Evolutionary conservation across 2,329 filamentous ascomycete species (phyloP).

Genomic region (Aaosphaeria pasadenensis): DNA sequence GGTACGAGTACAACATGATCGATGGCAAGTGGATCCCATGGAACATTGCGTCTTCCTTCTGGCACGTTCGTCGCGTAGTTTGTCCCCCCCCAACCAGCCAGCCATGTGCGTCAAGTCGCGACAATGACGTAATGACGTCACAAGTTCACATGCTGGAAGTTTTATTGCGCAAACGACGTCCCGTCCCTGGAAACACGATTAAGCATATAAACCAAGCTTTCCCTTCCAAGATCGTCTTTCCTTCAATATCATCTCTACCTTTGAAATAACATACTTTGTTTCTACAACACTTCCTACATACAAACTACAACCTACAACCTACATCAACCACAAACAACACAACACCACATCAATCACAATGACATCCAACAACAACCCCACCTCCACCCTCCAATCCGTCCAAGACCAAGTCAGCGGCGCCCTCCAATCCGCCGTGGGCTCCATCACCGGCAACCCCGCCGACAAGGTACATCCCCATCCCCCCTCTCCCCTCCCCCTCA

Average conservation of each 20-base stretch:
- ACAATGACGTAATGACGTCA: too few relatives aligned
- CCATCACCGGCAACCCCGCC: constrained; percentile 67
- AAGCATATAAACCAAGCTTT: too few relatives aligned
- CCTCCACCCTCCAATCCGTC: constrained; percentile 73
- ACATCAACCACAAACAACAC: constrained; percentile 1
- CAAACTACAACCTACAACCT: not conserved
- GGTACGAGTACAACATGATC: too few relatives aligned
- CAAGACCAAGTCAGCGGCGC: constrained; percentile 66
- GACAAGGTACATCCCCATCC: constrained; percentile 53
- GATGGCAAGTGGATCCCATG: too few relatives aligned
- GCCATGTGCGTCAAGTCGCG: too few relatives aligned
- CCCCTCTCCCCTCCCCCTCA: constrained; percentile 1
- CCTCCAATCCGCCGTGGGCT: constrained; percentile 69
- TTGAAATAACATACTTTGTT: not conserved
- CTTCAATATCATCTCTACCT: not conserved
- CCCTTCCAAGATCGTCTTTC: not conserved
- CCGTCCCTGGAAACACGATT: too few relatives aligned
- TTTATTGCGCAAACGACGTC: too few relatives aligned
- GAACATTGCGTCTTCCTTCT: too few relatives aligned
- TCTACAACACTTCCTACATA: not conserved
- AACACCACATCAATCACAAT: too few relatives aligned
- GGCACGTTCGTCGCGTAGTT: too few relatives aligned
- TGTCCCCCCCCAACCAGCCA: too few relatives aligned
- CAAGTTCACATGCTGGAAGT: too few relatives aligned
- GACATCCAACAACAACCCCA: constrained; percentile 51